phyloP scores from a whole-genome alignment of 805 yeast genomes.

The Wickerhamiella kazuoi region DNA sequence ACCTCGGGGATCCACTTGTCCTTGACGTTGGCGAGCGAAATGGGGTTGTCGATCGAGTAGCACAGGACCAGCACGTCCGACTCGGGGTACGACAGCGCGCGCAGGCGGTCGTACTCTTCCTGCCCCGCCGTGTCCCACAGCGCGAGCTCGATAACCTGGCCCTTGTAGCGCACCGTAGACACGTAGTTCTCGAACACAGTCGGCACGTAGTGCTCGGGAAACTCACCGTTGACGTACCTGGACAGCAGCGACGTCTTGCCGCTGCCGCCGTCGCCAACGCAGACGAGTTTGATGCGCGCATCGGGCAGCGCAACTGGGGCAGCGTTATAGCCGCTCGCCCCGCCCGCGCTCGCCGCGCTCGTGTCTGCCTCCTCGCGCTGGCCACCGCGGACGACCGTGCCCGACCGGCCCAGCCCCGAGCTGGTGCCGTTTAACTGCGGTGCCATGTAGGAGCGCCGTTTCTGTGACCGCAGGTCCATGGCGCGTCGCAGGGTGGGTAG shows the following conservation, averaged over 20 bases:
- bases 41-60: conserved; percentile 81
- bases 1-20: conserved; percentile 95
- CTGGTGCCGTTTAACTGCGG: conserved; percentile 4
- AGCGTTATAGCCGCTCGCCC: background rate
- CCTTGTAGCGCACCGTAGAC: conserved; percentile 32
- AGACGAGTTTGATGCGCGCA: conserved; percentile 41
- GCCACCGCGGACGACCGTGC: background rate
- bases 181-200: conserved; percentile 70
- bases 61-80: conserved; percentile 82
- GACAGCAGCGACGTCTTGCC: conserved; percentile 69
- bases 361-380: background rate
- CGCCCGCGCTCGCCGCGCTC: background rate
- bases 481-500: background rate
- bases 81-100: conserved; percentile 84
- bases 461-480: conserved; percentile 8
- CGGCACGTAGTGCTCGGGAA: conserved; percentile 61
- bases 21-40: conserved; percentile 80
- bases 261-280: conserved; percentile 80
- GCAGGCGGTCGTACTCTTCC: conserved; percentile 88
- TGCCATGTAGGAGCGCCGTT: conserved; percentile 9
- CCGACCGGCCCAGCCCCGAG: background rate
- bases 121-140: conserved; percentile 98
- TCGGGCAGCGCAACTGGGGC: conserved; percentile 15
- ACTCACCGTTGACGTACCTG: conserved; percentile 48
- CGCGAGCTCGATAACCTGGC: conserved; percentile 45